Percentiles rank a stretch among this genome's conserved stretches.
phyloP scores from a whole-genome alignment of 257 asterid genomes.

The Salvia rosmarinus region DNA sequence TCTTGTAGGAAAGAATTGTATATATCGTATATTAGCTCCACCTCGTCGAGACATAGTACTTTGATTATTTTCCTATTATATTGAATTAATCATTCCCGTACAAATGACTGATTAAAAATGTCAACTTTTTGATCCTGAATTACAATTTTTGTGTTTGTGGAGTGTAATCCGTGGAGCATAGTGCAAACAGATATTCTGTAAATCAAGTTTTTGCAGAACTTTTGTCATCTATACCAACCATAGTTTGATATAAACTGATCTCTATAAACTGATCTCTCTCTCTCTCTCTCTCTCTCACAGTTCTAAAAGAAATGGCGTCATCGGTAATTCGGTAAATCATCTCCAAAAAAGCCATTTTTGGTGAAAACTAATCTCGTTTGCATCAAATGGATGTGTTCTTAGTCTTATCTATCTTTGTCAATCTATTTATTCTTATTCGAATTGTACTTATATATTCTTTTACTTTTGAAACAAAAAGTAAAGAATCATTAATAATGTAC shows the following conservation, averaged over 20 bases:
- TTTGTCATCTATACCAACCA: slow-evolving; percentile 17
- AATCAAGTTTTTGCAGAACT: slow-evolving; percentile 30
- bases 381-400: no score
- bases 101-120: not conserved
- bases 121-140: slow-evolving; percentile 3
- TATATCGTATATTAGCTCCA: not conserved
- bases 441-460: no score
- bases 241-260: slow-evolving; percentile 14
- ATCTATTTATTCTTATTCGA: no score
- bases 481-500: no score
- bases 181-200: slow-evolving; percentile 37
- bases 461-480: no score
- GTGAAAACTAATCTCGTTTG: not conserved
- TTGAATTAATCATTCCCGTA: slow-evolving; percentile 10
- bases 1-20: not conserved
- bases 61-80: slow-evolving; percentile 1
- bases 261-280: no score
- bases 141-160: slow-evolving; percentile 4
- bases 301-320: no score
- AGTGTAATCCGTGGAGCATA: slow-evolving; percentile 28
- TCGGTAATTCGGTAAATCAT: no score
- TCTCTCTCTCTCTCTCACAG: not conserved
- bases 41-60: not conserved
- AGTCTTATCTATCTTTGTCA: no score
- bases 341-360: no score